Percentiles rank a stretch among this genome's conserved stretches.
Evolutionary conservation across 805 yeast genomes (phyloP).

Genomic region (Nakazawaea siamensis): DNA sequence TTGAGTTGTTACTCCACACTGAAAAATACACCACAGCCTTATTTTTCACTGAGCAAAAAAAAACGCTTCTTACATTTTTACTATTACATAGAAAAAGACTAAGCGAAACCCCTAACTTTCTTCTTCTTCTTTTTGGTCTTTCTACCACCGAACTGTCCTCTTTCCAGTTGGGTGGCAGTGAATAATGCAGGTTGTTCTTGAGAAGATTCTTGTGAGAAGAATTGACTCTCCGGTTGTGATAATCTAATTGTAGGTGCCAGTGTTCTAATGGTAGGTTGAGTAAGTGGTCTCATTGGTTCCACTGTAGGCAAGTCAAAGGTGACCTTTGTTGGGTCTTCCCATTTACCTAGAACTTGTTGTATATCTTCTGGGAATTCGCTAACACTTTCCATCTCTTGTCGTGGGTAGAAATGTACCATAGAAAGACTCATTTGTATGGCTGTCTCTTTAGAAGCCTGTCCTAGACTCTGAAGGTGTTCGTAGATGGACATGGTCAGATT

Average conservation of each 20-base stretch:
- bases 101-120: conserved; percentile 42
- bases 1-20: no score
- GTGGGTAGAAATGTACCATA: no score
- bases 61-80: neutral
- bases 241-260: neutral
- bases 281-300: no score
- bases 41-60: neutral
- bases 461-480: no score
- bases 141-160: conserved; percentile 1
- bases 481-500: no score
- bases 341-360: conserved; percentile 1
- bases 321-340: conserved; percentile 6
- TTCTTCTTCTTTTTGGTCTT: conserved; percentile 23
- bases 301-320: neutral
- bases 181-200: neutral
- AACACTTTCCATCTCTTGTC: no score
- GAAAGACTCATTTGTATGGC: no score
- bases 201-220: no score
- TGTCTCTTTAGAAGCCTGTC: no score
- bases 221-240: neutral
- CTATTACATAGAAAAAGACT: conserved; percentile 4
- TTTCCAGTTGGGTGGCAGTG: conserved; percentile 1
- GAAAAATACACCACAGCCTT: no score
- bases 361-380: conserved; percentile 4
- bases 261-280: neutral